phyloP scores from a whole-genome alignment of 176 grass and related monocot species.

The Bolboschoenus planiculmis region DNA sequence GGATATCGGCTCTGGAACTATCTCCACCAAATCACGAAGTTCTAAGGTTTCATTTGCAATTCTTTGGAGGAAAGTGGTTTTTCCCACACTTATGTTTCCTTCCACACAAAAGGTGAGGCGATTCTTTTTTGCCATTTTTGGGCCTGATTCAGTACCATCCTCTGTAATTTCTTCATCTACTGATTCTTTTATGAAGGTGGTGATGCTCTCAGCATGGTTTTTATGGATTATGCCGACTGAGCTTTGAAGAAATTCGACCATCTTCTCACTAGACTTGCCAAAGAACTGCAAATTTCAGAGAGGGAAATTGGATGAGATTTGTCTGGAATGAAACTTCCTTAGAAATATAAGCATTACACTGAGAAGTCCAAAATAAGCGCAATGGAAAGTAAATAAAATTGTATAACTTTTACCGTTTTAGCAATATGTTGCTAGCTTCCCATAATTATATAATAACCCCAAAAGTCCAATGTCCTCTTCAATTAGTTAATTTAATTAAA shows the following conservation, averaged over 20 bases:
- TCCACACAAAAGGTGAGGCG: slow-evolving; percentile 96
- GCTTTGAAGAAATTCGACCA: slow-evolving; percentile 84
- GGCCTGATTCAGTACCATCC: slow-evolving; percentile 35
- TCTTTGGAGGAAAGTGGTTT: slow-evolving; percentile 85
- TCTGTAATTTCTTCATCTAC: slow-evolving; percentile 56
- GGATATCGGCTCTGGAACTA: slow-evolving; percentile 81
- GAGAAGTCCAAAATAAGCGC: slow-evolving; percentile 5
- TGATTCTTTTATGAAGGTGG: slow-evolving; percentile 86
- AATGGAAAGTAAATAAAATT: not conserved
- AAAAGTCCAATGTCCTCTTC: not conserved
- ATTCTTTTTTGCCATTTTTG: slow-evolving; percentile 42
- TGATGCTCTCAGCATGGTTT: slow-evolving; percentile 87
- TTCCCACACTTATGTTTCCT: slow-evolving; percentile 97
- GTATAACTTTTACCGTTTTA: not conserved
- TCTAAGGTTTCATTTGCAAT: slow-evolving; percentile 98
- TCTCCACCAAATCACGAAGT: slow-evolving; percentile 86
- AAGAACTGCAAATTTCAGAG: slow-evolving; percentile 50
- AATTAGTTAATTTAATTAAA: not conserved
- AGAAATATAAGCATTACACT: not conserved
- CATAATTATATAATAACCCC: not conserved
- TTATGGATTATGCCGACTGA: slow-evolving; percentile 95
- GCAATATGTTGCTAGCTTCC: not conserved
- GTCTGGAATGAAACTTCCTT: not conserved
- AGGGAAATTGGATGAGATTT: not conserved
- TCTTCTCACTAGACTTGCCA: slow-evolving; percentile 71